Evolutionary conservation across 306 rosid genomes (phyloP), one percentile per base, ranked within the genome.

Genomic region (Hippophae rhamnoides): DNA sequence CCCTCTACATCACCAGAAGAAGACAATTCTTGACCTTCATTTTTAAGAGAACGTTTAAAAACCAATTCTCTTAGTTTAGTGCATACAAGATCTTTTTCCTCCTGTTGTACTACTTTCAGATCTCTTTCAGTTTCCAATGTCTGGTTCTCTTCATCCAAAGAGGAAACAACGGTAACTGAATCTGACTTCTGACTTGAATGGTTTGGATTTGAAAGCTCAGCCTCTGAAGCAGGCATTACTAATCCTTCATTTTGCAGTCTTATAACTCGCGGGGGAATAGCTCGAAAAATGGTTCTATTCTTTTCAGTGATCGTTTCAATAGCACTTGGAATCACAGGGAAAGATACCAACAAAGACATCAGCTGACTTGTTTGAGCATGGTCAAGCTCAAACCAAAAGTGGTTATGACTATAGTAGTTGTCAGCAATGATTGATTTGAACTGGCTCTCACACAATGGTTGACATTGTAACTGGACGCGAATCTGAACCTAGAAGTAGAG

Each of bases 301-400:
- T 69, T 82, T 47, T 52, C 31, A 27, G 73, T 62, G 65, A 8
- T 66, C 44, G 4, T 73, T 7, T 49, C 78, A 71, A 47, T 27
- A 23, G 48, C 60, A 64, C 76, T 64, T 1, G 82, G 75, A 49
- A 82, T 63, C 13, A 83, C 57, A 26, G 76, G 70, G 6, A 60
- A 44, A 73, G 93, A 79, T 2, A 70, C 62, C 42, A 92, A 64
- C 6, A 76, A 53, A 54, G 78, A 76, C 31, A 72, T 63, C 64
- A 92, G 63, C 70, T 71, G 82, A 57, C 12, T 78, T 62, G 93
- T 27, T 73, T 92, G 96, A 52, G 66, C 77, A 14, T 76, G 83
- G 66, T 92, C 96, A 26, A 92, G 85, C 66, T 88, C 96, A 72
- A 92, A 92, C 85, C 93, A 78, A 78, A 92, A 92, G 61, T 78